phyloP scores from a whole-genome alignment of 352 stramenopile genomes.

The Phytophthora foliorum region DNA sequence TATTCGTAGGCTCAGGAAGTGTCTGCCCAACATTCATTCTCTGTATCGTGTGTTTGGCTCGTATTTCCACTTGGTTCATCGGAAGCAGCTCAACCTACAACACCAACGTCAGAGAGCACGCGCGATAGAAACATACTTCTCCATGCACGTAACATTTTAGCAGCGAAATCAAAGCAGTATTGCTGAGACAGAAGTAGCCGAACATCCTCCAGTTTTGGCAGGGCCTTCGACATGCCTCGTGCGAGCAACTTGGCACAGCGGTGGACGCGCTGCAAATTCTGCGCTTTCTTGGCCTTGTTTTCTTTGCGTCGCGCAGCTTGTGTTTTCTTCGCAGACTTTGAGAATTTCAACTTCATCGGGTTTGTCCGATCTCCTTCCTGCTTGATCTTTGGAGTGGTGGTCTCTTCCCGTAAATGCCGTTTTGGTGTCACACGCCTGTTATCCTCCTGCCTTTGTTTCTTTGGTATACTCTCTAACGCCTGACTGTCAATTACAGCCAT shows the following conservation, averaged over 20 bases:
- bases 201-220: background rate
- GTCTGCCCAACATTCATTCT: background rate
- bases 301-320: background rate
- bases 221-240: background rate
- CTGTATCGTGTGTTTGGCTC: background rate
- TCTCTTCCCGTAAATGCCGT: background rate
- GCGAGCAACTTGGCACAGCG: conserved; percentile 7
- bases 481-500: conserved; percentile 9
- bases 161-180: background rate
- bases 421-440: background rate
- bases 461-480: background rate
- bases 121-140: no score
- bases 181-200: background rate
- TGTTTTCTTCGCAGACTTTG: background rate
- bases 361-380: background rate
- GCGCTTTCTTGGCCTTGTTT: conserved; percentile 3
- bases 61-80: background rate
- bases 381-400: background rate
- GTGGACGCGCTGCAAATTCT: background rate
- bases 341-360: background rate
- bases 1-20: background rate
- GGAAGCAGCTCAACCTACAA: conserved; percentile 2
- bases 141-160: conserved; percentile 12
- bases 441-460: background rate
- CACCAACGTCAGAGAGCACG: background rate